Percentiles rank a stretch among this genome's conserved stretches.
Evolutionary conservation across 2,329 filamentous ascomycete species (phyloP).

Genomic region (Periconia sp.): DNA sequence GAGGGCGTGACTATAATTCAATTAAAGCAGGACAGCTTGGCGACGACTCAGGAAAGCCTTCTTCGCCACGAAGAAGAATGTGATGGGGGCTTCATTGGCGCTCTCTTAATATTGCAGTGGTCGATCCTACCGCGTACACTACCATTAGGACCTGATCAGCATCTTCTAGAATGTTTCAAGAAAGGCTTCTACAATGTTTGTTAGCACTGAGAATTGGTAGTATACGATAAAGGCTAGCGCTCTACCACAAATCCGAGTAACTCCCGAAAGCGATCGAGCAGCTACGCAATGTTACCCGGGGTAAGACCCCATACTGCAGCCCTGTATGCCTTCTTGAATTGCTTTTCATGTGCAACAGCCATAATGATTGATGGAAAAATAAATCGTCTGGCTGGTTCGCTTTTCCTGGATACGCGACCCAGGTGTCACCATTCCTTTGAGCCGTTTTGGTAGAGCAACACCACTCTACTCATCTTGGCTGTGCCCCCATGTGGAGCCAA

Average conservation of each 20-base stretch:
- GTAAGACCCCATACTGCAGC: constrained; percentile 2
- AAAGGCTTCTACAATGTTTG: no score
- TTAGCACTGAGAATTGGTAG: no score
- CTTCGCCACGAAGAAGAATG: constrained; percentile 13
- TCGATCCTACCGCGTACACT: background rate
- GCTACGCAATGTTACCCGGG: constrained; percentile 1
- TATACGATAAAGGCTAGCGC: no score
- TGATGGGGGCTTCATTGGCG: constrained; percentile 9
- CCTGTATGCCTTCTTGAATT: constrained; percentile 6
- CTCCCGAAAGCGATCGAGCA: background rate
- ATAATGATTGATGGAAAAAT: constrained; percentile 28
- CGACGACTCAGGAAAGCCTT: constrained; percentile 10
- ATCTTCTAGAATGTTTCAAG: background rate
- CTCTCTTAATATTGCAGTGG: background rate
- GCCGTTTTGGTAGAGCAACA: constrained; percentile 20
- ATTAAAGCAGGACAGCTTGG: constrained; percentile 35
- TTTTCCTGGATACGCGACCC: constrained; percentile 10
- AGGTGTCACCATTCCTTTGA: constrained; percentile 28
- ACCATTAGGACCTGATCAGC: background rate
- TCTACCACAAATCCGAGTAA: background rate
- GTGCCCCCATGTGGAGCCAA: constrained; percentile 1
- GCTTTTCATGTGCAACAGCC: constrained; percentile 1
- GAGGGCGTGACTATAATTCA: constrained; percentile 33
- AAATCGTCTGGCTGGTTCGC: constrained; percentile 3
- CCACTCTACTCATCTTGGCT: constrained; percentile 29